phyloP scores from a whole-genome alignment of 495 filamentous ascomycete genomes.

The Amorphotheca resinae region DNA sequence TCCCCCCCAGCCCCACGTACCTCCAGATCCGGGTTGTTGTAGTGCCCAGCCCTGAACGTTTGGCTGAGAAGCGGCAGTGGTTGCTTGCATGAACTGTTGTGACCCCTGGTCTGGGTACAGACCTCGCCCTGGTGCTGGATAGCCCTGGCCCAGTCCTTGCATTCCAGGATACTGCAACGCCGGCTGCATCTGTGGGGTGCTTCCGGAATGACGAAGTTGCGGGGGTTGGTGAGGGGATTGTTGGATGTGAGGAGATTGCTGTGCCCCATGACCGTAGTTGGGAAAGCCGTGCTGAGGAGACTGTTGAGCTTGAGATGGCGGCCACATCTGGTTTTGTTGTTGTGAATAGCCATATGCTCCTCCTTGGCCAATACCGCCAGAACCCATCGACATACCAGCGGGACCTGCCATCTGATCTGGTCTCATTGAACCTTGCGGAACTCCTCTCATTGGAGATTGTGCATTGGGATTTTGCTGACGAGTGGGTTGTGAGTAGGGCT shows the following conservation, averaged over 20 bases:
- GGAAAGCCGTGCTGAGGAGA: slow-evolving; percentile 17
- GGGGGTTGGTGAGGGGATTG: slow-evolving; percentile 47
- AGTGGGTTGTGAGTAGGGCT: slow-evolving; percentile 20
- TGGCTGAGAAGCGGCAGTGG: slow-evolving; percentile 31
- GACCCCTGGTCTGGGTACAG: slow-evolving; percentile 48
- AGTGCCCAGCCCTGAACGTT: slow-evolving; percentile 36
- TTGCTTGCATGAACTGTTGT: slow-evolving; percentile 46
- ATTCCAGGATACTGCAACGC: slow-evolving; percentile 46
- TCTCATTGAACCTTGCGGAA: slow-evolving; percentile 16
- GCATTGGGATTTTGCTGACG: slow-evolving; percentile 20
- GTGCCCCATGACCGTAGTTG: slow-evolving; percentile 12
- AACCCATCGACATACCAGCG: slow-evolving; percentile 12
- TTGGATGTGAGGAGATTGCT: slow-evolving; percentile 22
- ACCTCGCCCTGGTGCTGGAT: slow-evolving; percentile 34
- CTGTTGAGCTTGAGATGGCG: slow-evolving; percentile 16
- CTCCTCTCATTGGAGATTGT: slow-evolving; percentile 19
- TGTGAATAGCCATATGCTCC: slow-evolving; percentile 17
- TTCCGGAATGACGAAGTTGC: slow-evolving; percentile 49
- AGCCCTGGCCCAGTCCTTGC: slow-evolving; percentile 44
- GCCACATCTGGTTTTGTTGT: slow-evolving; percentile 21
- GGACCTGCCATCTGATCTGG: slow-evolving; percentile 21
- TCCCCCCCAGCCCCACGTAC: slow-evolving; percentile 17
- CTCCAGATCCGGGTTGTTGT: slow-evolving; percentile 19
- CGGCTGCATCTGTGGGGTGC: slow-evolving; percentile 46
- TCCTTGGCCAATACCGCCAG: slow-evolving; percentile 12